Conservation (phyloP, 768 basidiomycete species). For the Termitomyces eurrhizus region DNA sequence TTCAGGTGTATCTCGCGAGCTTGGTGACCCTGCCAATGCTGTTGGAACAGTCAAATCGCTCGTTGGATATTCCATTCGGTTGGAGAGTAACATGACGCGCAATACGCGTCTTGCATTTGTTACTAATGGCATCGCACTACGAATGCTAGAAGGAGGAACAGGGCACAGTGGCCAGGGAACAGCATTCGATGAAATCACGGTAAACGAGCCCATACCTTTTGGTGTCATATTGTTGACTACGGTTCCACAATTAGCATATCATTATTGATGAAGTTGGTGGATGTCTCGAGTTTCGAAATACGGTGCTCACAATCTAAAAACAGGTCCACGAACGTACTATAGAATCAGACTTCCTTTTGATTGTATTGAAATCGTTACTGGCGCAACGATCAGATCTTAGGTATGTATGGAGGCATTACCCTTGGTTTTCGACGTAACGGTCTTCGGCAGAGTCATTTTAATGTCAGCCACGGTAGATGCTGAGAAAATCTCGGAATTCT, state of each 20-base stretch:
- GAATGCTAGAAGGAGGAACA: constrained; percentile 91
- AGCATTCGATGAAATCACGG: constrained; percentile 94
- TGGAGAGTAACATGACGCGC: constrained; percentile 82
- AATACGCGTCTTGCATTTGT: constrained; percentile 81
- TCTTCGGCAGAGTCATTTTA: constrained; percentile 65
- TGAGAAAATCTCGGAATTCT: constrained; percentile 83
- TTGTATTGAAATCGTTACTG: constrained; percentile 84
- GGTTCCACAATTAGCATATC: constrained; percentile 62
- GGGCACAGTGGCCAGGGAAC: constrained; percentile 67
- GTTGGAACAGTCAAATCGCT: constrained; percentile 76
- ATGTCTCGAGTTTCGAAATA: neutral
- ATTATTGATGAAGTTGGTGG: constrained; percentile 84
- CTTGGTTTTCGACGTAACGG: constrained; percentile 3
- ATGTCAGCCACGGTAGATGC: constrained; percentile 98
- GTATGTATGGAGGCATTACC: constrained; percentile 33
- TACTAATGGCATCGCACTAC: constrained; percentile 91
- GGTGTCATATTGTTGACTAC: neutral
- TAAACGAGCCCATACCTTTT: constrained; percentile 25
- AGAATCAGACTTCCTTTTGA: constrained; percentile 94
- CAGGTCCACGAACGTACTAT: constrained; percentile 95
- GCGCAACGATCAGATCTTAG: constrained; percentile 78
- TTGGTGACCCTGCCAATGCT: constrained; percentile 78
- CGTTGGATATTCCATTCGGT: constrained; percentile 91
- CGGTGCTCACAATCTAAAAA: neutral
- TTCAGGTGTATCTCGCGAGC: constrained; percentile 75